A percentile compares a stretch with the other conserved stretches of the same genome.
These are phyloP conservation scores for Aspergillus tamarii DNA, from an alignment of 2,329 filamentous ascomycete species.

Conservation along the genomic window DNA sequence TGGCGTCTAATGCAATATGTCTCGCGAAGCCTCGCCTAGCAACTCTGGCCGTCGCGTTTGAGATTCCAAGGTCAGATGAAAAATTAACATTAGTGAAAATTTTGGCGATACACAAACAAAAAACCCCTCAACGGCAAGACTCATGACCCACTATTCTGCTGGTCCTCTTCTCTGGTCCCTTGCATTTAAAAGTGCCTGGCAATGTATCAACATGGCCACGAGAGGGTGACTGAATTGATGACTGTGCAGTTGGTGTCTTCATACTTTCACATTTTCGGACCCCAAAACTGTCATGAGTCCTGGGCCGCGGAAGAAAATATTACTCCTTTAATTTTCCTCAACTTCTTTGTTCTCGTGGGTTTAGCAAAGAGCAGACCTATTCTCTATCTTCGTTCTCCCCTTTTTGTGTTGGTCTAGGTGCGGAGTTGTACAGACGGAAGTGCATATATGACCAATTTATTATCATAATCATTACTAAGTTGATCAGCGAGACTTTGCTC, in stretches of 20 bases:
- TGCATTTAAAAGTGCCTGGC: not conserved
- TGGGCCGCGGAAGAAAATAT: not conserved
- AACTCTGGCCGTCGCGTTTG: not conserved
- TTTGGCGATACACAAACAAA: not conserved
- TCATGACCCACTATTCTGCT: not conserved
- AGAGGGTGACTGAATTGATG: not conserved
- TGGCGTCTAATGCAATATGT: not conserved
- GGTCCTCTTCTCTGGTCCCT: not conserved
- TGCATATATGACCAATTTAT: constrained; percentile 22
- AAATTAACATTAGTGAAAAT: not conserved
- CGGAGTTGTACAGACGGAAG: constrained; percentile 29
- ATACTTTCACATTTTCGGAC: not conserved
- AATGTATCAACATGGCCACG: not conserved
- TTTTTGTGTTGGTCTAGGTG: constrained; percentile 15
- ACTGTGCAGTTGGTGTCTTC: not conserved
- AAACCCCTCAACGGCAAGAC: not conserved
- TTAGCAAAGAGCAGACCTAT: not conserved
- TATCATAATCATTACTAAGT: constrained; percentile 18
- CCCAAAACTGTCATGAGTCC: not conserved
- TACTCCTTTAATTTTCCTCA: not conserved
- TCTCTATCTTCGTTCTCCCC: constrained; percentile 10
- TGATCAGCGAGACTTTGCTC: constrained; percentile 3
- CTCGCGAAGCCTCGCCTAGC: not conserved
- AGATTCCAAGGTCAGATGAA: not conserved
- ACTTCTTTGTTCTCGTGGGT: constrained; percentile 7